A percentile compares a stretch with the other conserved stretches of the same genome.
Evolutionary conservation across 2,329 filamentous ascomycete species (phyloP).

Genomic region (Ilyonectria sp.): DNA sequence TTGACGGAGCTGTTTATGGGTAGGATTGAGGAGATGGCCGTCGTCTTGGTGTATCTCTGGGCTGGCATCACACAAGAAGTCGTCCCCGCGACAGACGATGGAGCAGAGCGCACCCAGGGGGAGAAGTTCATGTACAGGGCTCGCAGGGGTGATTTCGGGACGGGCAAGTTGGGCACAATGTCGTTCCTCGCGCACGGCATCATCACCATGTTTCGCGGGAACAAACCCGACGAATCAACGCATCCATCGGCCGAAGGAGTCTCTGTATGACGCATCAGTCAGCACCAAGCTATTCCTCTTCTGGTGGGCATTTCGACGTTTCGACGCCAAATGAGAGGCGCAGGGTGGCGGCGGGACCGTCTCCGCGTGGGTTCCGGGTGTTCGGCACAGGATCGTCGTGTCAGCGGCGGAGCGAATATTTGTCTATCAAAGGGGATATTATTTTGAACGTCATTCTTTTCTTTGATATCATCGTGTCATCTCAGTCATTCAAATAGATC

Average conservation of each 20-base stretch:
- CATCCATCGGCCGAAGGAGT: not conserved
- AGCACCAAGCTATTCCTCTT: slow-evolving; percentile 13
- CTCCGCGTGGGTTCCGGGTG: slow-evolving; percentile 1
- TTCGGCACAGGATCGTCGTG: slow-evolving; percentile 11
- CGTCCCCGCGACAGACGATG: not conserved
- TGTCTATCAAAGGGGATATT: not conserved
- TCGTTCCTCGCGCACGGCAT: slow-evolving; percentile 10
- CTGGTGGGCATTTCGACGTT: slow-evolving; percentile 15
- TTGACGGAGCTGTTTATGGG: slow-evolving; percentile 19
- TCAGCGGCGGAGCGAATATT: not conserved
- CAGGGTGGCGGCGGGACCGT: not conserved
- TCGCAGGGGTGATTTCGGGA: slow-evolving; percentile 20
- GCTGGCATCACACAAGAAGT: slow-evolving; percentile 9
- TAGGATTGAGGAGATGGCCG: slow-evolving; percentile 11
- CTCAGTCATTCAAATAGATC: not conserved
- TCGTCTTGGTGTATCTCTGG: slow-evolving; percentile 13
- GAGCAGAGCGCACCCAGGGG: not conserved
- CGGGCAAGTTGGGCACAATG: slow-evolving; percentile 8
- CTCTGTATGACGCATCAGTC: not conserved
- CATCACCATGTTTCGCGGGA: slow-evolving; percentile 5
- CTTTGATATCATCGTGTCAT: not conserved
- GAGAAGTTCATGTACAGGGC: not conserved
- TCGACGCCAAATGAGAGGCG: not conserved
- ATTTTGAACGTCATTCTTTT: not conserved
- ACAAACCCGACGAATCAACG: not conserved